Conservation (phyloP, 108 stramenopile genomes). For the Thalassiosira profunda region DNA sequence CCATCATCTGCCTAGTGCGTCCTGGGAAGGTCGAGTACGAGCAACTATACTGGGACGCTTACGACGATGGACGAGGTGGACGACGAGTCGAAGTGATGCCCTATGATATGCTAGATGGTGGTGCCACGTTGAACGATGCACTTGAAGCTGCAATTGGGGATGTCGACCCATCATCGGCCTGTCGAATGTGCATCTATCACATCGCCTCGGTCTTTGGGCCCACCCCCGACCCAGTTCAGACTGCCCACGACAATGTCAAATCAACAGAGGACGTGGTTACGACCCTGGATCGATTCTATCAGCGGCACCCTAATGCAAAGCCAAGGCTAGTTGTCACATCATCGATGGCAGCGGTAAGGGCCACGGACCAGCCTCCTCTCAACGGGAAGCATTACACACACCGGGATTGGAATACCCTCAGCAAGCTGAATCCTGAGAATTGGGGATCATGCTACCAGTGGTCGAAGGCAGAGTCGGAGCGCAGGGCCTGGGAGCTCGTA, state of each 20-base stretch:
- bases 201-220: constrained; percentile 87
- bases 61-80: background rate
- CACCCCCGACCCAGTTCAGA: constrained; percentile 74
- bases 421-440: constrained; percentile 60
- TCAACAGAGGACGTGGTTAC: constrained; percentile 75
- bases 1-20: constrained; percentile 71
- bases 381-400: constrained; percentile 78
- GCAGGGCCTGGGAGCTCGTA: constrained; percentile 59
- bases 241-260: constrained; percentile 78
- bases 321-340: constrained; percentile 71
- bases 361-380: constrained; percentile 71
- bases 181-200: constrained; percentile 70
- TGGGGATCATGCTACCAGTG: constrained; percentile 90
- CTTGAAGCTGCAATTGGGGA: constrained; percentile 32
- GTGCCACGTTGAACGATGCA: constrained; percentile 51
- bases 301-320: constrained; percentile 6
- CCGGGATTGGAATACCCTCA: constrained; percentile 82
- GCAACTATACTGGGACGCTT: constrained; percentile 66
- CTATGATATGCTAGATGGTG: constrained; percentile 88
- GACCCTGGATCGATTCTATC: constrained; percentile 28
- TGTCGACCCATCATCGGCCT: background rate
- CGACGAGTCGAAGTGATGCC: constrained; percentile 54
- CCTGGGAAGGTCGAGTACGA: constrained; percentile 52
- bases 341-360: constrained; percentile 89
- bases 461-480: constrained; percentile 84